Base-by-base conservation (phyloP, 2,329 filamentous ascomycete species). In the Harringtonia aguacate region DNA sequence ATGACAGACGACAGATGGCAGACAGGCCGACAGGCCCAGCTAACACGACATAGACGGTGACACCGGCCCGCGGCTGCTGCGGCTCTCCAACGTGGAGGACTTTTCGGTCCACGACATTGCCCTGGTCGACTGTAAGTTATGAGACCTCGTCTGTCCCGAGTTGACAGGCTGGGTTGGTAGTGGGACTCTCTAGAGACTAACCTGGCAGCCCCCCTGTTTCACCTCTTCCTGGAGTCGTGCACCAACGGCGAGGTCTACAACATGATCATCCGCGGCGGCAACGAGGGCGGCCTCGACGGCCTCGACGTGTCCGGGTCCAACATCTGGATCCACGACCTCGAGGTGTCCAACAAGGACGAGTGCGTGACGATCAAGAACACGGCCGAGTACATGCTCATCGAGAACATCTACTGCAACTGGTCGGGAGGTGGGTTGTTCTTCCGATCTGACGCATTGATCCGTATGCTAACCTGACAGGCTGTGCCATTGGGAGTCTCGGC, bases 331-430 rank as follows among this genome's bases (percentile, higher is more conserved):
- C 75, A 79, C 52, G 75, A 79, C 54, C 63, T 78, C 36, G 70
- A 72, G 61, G 74, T 79, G 7, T 76, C 75, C 21, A 79, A 79
- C 65, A 77, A 75, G 57, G 73, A 79, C 52, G 75, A 79, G 54
- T 77, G 50, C 21, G 50, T 52, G 17, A 52, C 50, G 8, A 39
- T 52, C 48, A 52, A 69, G 65, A 67, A 61, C 37, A 68, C 70
- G 1, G 61, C 72, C 4, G 61, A 66, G 42, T 68, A 77, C 54
- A 67, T 79, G 31, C 61, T 77, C n/a, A 58, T 79, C 31, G 75
- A 80, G 52, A 72, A 70, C 49, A 66, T 79, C 47, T 75, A 75
- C 60, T 79, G 76, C 61, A 79, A 79, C 61, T 74, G 68, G 68
- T 72, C 66, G n/a, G 75, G 74, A 15, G 51, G 24, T 27, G 24